Percentiles rank a stretch among this genome's conserved stretches.
Evolutionary conservation across 306 rosid species (phyloP).

Genomic region (Sophora flavescens): DNA sequence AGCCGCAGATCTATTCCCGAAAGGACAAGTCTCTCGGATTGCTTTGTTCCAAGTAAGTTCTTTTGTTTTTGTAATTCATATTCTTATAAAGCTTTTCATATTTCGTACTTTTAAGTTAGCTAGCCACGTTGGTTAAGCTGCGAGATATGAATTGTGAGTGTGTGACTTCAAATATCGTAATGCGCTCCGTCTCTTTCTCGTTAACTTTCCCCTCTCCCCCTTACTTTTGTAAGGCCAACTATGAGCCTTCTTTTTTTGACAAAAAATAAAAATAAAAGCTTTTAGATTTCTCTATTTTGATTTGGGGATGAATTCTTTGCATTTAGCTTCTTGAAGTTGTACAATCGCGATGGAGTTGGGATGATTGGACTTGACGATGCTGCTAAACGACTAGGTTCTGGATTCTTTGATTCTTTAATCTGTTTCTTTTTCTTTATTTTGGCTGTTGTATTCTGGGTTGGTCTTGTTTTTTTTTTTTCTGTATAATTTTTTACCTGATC

Average conservation of each 20-base stretch:
- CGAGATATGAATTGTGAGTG: too few species aligned
- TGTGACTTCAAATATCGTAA: too few species aligned
- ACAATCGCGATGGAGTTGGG: slow-evolving; percentile 46
- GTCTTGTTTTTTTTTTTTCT: too few species aligned
- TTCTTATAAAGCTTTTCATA: neutral
- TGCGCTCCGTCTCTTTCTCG: too few species aligned
- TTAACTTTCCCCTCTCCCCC: too few species aligned
- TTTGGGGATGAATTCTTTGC: neutral
- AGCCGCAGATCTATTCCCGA: slow-evolving; percentile 46
- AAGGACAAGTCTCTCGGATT: slow-evolving; percentile 59
- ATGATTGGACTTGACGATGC: slow-evolving; percentile 58
- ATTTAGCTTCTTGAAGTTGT: slow-evolving; percentile 54
- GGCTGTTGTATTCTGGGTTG: too few species aligned
- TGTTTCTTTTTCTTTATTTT: neutral
- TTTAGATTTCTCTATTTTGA: neutral
- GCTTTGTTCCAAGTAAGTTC: slow-evolving; percentile 49
- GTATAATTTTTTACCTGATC: neutral
- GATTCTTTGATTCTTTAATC: neutral
- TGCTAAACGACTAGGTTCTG: slow-evolving; percentile 48
- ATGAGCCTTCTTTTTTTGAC: too few species aligned
- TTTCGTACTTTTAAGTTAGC: too few species aligned
- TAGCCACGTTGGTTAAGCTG: too few species aligned
- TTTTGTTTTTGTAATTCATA: neutral
- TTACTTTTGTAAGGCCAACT: too few species aligned
- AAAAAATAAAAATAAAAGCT: neutral